Base-by-base conservation (phyloP, 2,329 filamentous ascomycete species). In the Colletotrichum noveboracense region DNA sequence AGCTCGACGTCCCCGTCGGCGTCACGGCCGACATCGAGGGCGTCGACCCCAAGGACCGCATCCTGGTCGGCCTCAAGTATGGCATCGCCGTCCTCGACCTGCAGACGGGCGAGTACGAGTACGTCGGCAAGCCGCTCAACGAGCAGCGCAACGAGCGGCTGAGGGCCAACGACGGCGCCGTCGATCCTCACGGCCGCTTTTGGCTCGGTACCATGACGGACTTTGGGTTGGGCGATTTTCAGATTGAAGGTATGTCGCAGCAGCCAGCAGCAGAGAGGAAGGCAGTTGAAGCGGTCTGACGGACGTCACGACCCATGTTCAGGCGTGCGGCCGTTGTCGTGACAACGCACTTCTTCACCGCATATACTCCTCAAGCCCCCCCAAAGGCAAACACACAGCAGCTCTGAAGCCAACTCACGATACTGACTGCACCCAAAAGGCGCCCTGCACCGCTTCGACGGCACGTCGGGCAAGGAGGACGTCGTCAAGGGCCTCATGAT, bases 131-230 rank as follows among this genome's bases (percentile, higher is more conserved):
- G 75, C 91, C 80, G 83, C 91, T 91, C 80, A 80, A 83, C 77
- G 84, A 86, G 55, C 77, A 72, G 68, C 82, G 84, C 78, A 90
- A 88, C 78, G 86, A 89, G 82, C 85, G 92, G 26, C 88, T 94
- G 82, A 87, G 92, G 72, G 89, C 94, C 84, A 98, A 98, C 82
- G 96, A 98, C 81, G 96, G 96, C 62, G 94, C 92, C 7, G 92
- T 95, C 67, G 96, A 98, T 81, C 93, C 92, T 30, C 89, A 93
- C 77, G 96, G 96, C 36, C 89, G 95, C 38, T 97, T 96, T 85
- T 98, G 95, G 94, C 88, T 96, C 7, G 95, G 95, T 9, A 91
- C 91, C 77, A 98, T 98, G 94, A 97, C 95, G 77, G 95, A 98
- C 81, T 91, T 92, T 79, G 85, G 84, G 18, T 79, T 86, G 24